Evolutionary conservation across 2,329 filamentous ascomycete species (phyloP).

Genomic region (Claviceps arundinis): DNA sequence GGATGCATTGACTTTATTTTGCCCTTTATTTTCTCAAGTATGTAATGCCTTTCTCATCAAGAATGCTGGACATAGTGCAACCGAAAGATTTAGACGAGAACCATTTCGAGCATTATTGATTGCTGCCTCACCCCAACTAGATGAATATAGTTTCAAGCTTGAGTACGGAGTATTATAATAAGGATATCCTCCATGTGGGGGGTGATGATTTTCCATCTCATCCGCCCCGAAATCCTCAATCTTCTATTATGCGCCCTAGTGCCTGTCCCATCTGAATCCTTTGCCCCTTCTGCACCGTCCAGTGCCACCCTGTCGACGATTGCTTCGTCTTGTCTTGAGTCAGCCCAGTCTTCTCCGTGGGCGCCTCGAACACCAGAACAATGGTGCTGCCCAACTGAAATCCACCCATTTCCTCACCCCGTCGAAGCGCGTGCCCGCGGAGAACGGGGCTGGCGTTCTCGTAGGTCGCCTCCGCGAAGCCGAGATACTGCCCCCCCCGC

Average conservation of each 20-base stretch:
- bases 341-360: constrained; percentile 41
- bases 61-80: too few relatives aligned
- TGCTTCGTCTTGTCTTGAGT: constrained; percentile 26
- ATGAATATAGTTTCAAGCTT: not conserved
- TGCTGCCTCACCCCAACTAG: not conserved
- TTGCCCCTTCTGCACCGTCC: not conserved
- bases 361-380: constrained; percentile 92
- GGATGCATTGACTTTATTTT: too few relatives aligned
- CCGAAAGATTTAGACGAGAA: too few relatives aligned
- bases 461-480: constrained; percentile 88
- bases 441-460: constrained; percentile 62
- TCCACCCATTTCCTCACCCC: constrained; percentile 95
- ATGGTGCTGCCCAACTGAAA: constrained; percentile 93
- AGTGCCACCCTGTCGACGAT: constrained; percentile 33
- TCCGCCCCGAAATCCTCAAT: constrained; percentile 12
- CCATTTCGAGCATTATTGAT: too few relatives aligned
- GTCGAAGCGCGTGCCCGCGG: constrained; percentile 66
- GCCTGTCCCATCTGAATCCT: constrained; percentile 60
- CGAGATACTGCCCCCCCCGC: constrained; percentile 71
- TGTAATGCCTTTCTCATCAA: too few relatives aligned
- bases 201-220: not conserved
- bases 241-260: constrained; percentile 58
- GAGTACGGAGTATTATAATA: too few relatives aligned
- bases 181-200: not conserved
- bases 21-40: too few relatives aligned